Conservation (phyloP, 306 rosid species). For the Castanospermum australe region DNA sequence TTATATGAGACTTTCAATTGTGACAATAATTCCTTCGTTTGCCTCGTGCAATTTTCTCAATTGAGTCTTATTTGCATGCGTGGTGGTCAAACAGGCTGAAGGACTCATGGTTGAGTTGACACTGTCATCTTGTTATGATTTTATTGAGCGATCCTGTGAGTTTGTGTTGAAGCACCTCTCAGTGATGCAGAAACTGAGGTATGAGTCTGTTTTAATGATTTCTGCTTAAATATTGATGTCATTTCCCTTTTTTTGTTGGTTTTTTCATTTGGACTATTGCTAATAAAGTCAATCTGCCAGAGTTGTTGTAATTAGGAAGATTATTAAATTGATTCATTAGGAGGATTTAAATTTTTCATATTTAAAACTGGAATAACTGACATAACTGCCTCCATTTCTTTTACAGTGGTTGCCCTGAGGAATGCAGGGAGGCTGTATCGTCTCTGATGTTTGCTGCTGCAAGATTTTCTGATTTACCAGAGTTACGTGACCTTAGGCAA, state of each 20-base stretch:
- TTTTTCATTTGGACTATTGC: not conserved
- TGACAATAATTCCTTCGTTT: not conserved
- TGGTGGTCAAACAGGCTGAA: conserved; percentile 71
- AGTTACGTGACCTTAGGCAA: conserved; percentile 88
- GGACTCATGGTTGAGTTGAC: conserved; percentile 79
- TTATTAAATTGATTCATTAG: too few relatives aligned
- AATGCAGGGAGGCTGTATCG: conserved; percentile 80
- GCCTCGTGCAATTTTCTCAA: not conserved
- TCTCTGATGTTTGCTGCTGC: conserved; percentile 94
- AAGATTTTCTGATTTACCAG: conserved; percentile 94
- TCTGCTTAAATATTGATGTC: not conserved
- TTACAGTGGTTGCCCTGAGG: conserved; percentile 91
- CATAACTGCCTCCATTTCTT: conserved; percentile 29
- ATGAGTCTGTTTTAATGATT: conserved; percentile 9
- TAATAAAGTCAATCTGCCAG: not conserved
- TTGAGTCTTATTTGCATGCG: conserved; percentile 22
- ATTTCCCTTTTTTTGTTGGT: not conserved
- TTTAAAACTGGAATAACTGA: not conserved
- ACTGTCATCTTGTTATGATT: conserved; percentile 79
- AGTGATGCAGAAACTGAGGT: conserved; percentile 81
- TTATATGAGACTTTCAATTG: not conserved
- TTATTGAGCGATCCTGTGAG: conserved; percentile 76
- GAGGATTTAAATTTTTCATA: not conserved
- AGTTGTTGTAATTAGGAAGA: not conserved
- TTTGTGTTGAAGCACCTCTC: conserved; percentile 71